phyloP scores from a whole-genome alignment of 805 yeast species.

The Saturnispora halmiae region DNA sequence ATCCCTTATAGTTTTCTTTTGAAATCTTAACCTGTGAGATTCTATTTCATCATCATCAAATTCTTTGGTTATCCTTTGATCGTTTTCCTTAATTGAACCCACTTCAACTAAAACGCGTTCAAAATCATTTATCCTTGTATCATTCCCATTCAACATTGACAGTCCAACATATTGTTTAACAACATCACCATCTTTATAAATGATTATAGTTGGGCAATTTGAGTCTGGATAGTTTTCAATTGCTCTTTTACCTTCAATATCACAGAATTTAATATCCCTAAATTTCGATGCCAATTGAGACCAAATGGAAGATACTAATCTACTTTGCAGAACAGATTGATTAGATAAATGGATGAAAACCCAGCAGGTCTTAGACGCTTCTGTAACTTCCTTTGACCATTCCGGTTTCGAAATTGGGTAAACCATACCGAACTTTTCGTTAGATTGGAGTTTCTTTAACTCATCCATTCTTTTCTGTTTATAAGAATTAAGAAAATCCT shows the following conservation, averaged over 20 bases:
- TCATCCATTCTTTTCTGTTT: constrained; percentile 73
- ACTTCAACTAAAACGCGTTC: constrained; percentile 62
- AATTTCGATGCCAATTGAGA: constrained; percentile 53
- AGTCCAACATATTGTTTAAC: constrained; percentile 74
- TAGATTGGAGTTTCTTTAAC: constrained; percentile 47
- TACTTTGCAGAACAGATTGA: constrained; percentile 61
- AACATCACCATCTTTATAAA: constrained; percentile 73
- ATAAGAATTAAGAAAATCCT: constrained; percentile 74
- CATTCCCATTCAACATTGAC: constrained; percentile 75
- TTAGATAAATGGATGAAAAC: constrained; percentile 75
- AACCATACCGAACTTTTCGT: constrained; percentile 63
- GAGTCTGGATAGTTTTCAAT: constrained; percentile 85
- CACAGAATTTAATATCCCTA: constrained; percentile 81
- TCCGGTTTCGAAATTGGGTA: constrained; percentile 79
- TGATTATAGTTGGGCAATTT: constrained; percentile 84
- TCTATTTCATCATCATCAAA: constrained; percentile 49
- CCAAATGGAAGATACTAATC: constrained; percentile 57
- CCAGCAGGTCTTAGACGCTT: constrained; percentile 54
- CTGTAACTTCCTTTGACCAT: constrained; percentile 76
- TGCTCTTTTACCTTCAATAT: constrained; percentile 84
- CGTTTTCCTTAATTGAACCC: constrained; percentile 57
- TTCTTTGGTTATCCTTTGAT: constrained; percentile 53
- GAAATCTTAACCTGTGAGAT: constrained; percentile 42
- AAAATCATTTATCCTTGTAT: constrained; percentile 57
- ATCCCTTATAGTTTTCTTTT: constrained; percentile 46